phyloP scores from a whole-genome alignment of 768 basidiomycete species.

The Trametes maxima region DNA sequence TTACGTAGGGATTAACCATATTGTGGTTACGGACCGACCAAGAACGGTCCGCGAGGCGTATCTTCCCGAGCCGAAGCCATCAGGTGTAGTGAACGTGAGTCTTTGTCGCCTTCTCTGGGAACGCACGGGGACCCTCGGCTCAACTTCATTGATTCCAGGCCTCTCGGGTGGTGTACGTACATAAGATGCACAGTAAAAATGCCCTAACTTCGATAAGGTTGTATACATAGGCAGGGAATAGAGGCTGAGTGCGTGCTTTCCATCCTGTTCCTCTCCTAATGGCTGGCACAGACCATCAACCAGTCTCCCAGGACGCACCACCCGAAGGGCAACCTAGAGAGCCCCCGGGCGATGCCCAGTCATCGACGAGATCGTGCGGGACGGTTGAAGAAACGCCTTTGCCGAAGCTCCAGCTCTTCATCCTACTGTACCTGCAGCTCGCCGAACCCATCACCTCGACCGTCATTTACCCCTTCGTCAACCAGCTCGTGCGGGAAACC shows the following conservation, averaged over 20 bases:
- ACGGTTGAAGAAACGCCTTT: conserved; percentile 23
- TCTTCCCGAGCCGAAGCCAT: not conserved
- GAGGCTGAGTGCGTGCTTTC: not conserved
- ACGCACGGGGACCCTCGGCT: not conserved
- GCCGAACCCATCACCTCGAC: conserved; percentile 32
- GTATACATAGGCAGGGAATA: not conserved
- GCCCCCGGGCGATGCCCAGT: too few species aligned
- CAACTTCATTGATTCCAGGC: not conserved
- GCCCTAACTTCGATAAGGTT: not conserved
- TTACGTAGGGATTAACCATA: not conserved
- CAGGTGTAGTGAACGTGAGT: conserved; percentile 6
- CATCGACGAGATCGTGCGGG: too few species aligned
- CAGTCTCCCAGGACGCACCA: not conserved
- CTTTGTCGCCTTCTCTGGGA: not conserved
- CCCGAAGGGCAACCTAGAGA: too few species aligned
- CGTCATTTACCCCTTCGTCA: conserved; percentile 34
- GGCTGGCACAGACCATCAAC: not conserved
- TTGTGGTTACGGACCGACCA: not conserved
- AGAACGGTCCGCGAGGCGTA: not conserved
- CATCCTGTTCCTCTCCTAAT: not conserved
- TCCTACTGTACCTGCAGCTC: conserved; percentile 30
- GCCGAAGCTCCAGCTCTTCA: conserved; percentile 31
- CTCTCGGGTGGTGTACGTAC: conserved; percentile 7
- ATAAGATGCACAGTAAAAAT: not conserved
- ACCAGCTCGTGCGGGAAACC: conserved; percentile 28